Base-by-base conservation (phyloP, 352 stramenopile species). In the Aphanomyces invadans region DNA sequence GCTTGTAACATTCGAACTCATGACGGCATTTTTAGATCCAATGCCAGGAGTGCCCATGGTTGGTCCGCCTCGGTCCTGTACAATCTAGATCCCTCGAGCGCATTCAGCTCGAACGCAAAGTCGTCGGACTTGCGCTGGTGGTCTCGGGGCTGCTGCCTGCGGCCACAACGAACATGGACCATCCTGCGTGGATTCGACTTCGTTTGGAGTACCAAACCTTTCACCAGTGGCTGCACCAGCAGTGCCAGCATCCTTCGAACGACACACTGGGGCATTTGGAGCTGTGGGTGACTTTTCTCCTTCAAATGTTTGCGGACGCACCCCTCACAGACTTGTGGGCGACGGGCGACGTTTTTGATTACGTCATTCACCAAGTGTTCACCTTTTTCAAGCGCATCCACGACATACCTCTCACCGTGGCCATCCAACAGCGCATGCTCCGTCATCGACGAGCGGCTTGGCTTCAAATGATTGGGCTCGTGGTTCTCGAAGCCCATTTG, bases 211-310 rank as follows among this genome's bases (percentile, higher is more conserved):
- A 38, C 23, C 49, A 57, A n/a, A n/a, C 19, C 11, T 67, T 67
- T 21, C 42, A 44, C 33, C 28, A 42, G 45, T 67, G 60, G 60
- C 32, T 67, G n/a, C 38, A 67, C 15, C 60, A 67, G 60, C 46
- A 56, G 11, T 17, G 19, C 9, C 60, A 67, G 25, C 48, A 33
- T 15, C 36, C 36, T 4, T 46, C 32, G 11, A n/a, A 7, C 3
- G 21, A 17, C 4, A 25, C 60, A 15, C 2, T 67, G 7, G 11
- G 25, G 31, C 36, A 45, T 3, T 26, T 67, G 1, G 33, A 45
- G 21, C 9, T 23, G 9, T 67, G 60, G 60, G 48, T 25, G 9
- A 19, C 48, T 7, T 67, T 67, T 21, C 10, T 67, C 1, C 42
- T 57, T 19, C 60, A 67, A 19, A 11, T 57, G 5, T 67, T 49